Conservation (phyloP, 2,329 filamentous ascomycete genomes). For the Colletotrichum australisinense region DNA sequence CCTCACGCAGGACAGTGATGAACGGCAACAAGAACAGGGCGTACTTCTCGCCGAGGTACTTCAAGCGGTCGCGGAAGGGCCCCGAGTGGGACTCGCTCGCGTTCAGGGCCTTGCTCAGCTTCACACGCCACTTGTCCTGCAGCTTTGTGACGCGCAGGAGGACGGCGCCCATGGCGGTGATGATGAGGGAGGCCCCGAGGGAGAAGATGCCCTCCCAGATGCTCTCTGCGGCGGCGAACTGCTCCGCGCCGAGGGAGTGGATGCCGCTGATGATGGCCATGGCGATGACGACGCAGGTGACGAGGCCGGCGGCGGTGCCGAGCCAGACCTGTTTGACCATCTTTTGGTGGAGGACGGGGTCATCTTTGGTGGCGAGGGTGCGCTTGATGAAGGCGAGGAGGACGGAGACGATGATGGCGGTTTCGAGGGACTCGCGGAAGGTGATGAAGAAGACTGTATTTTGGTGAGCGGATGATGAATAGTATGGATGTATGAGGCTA, state of each 20-base stretch:
- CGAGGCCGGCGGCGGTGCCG: slow-evolving; percentile 48
- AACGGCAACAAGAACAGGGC: slow-evolving; percentile 83
- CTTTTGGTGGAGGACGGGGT: slow-evolving; percentile 64
- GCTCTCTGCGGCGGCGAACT: slow-evolving; percentile 69
- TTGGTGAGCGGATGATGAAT: not conserved
- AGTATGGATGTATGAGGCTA: not conserved
- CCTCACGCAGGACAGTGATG: slow-evolving; percentile 81
- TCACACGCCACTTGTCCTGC: slow-evolving; percentile 74
- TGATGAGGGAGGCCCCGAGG: slow-evolving; percentile 70
- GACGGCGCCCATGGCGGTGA: slow-evolving; percentile 73
- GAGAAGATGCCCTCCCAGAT: slow-evolving; percentile 75
- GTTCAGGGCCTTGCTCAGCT: slow-evolving; percentile 67
- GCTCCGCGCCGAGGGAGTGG: slow-evolving; percentile 68
- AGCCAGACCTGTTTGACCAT: slow-evolving; percentile 70
- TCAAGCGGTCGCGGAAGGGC: slow-evolving; percentile 27
- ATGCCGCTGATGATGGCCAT: slow-evolving; percentile 36
- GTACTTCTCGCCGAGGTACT: slow-evolving; percentile 68
- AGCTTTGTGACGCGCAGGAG: slow-evolving; percentile 74
- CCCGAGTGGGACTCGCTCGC: slow-evolving; percentile 11
- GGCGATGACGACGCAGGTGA: slow-evolving; percentile 36
- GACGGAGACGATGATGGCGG: slow-evolving; percentile 74
- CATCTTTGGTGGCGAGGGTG: slow-evolving; percentile 65
- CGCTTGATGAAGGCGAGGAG: slow-evolving; percentile 75
- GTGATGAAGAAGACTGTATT: slow-evolving; percentile 74
- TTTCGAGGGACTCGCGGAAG: slow-evolving; percentile 76